Conservation (phyloP, 2,329 filamentous ascomycete species). For the Phialophora expanda region DNA sequence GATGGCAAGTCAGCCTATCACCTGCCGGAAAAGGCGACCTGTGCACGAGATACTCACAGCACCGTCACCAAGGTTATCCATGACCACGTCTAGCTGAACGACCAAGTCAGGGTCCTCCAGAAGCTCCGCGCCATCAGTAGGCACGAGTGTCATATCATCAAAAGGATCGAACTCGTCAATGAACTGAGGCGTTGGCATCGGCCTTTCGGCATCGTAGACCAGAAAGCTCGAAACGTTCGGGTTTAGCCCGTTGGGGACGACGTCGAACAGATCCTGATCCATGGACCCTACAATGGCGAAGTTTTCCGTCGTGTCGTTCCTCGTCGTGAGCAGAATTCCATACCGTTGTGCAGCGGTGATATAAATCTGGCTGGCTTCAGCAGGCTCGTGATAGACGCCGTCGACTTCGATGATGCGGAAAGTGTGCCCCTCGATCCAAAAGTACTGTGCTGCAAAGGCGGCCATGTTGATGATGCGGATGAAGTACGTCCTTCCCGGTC, state of each 20-base stretch:
- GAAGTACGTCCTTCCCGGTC: conserved; percentile 73
- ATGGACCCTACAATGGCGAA: conserved; percentile 72
- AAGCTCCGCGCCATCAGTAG: conserved; percentile 67
- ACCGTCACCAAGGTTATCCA: conserved; percentile 71
- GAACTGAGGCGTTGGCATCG: conserved; percentile 56
- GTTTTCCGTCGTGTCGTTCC: conserved; percentile 65
- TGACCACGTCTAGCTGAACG: conserved; percentile 68
- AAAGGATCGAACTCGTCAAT: conserved; percentile 69
- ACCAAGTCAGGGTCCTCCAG: conserved; percentile 66
- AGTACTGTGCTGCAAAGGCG: conserved; percentile 64
- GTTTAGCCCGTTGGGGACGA: conserved; percentile 69
- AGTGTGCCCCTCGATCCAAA: conserved; percentile 58
- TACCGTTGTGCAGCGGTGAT: conserved; percentile 70
- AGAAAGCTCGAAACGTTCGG: conserved; percentile 62
- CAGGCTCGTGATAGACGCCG: conserved; percentile 68
- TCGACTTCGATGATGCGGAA: conserved; percentile 75
- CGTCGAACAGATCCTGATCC: conserved; percentile 73
- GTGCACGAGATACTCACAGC: conserved; percentile 60
- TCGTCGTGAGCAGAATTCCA: conserved; percentile 62
- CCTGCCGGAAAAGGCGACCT: background rate
- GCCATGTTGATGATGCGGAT: conserved; percentile 75
- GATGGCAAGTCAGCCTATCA: background rate
- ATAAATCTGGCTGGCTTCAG: conserved; percentile 68
- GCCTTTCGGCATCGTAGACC: conserved; percentile 58
- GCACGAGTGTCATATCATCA: conserved; percentile 73